phyloP scores from a whole-genome alignment of 2,329 filamentous ascomycete species.

The Chaetomium globosum region DNA sequence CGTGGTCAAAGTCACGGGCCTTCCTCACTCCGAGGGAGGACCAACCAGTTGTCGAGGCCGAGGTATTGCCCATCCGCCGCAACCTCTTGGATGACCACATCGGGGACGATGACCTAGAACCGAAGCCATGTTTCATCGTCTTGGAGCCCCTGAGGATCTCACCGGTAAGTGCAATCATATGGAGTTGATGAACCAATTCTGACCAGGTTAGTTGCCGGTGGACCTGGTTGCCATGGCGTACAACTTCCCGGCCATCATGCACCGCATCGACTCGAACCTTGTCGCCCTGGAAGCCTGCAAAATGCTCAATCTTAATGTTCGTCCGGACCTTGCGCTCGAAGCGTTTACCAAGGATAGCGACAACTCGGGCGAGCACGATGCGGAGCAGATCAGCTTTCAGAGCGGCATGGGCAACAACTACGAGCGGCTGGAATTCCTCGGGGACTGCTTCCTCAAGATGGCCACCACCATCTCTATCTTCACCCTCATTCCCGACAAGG shows the following conservation, averaged over 20 bases:
- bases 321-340: slow-evolving; percentile 74
- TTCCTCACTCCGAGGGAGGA: slow-evolving; percentile 60
- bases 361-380: slow-evolving; percentile 72
- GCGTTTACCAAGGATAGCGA: slow-evolving; percentile 92
- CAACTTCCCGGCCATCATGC: slow-evolving; percentile 79
- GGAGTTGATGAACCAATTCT: slow-evolving; percentile 41
- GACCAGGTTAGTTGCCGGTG: slow-evolving; percentile 61
- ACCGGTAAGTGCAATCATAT: slow-evolving; percentile 55
- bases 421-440: slow-evolving; percentile 89
- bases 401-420: slow-evolving; percentile 92
- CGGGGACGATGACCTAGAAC: slow-evolving; percentile 47
- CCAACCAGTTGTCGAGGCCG: slow-evolving; percentile 81
- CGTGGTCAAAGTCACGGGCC: slow-evolving; percentile 64
- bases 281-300: slow-evolving; percentile 76
- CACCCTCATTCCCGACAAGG: slow-evolving; percentile 71
- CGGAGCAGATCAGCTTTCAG: slow-evolving; percentile 72
- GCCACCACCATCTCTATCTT: slow-evolving; percentile 88
- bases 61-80: slow-evolving; percentile 73
- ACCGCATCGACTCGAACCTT: slow-evolving; percentile 78
- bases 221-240: slow-evolving; percentile 72
- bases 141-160: slow-evolving; percentile 78
- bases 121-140: slow-evolving; percentile 66
- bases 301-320: slow-evolving; percentile 64
- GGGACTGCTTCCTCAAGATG: slow-evolving; percentile 94
- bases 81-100: slow-evolving; percentile 76